phyloP scores from a whole-genome alignment of 352 stramenopile genomes.

The Thalassiosira hispida region DNA sequence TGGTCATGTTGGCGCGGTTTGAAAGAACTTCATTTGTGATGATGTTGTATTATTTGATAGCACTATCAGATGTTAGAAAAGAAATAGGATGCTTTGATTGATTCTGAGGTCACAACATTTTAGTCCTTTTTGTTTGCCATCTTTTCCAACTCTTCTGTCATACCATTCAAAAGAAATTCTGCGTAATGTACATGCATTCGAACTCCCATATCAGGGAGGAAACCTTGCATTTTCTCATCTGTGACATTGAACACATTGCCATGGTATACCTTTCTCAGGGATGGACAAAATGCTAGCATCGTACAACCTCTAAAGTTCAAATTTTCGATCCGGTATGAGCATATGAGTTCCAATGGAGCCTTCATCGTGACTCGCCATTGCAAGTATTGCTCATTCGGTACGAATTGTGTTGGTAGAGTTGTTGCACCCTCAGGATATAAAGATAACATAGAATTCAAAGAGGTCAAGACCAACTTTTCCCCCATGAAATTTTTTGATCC shows the following conservation, averaged over 20 bases:
- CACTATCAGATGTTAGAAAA: too few relatives aligned
- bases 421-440: slow-evolving; percentile 16
- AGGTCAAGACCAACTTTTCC: slow-evolving; percentile 36
- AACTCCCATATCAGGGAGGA: slow-evolving; percentile 3
- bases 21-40: too few relatives aligned
- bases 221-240: slow-evolving; percentile 14
- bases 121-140: neutral
- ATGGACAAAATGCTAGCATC: slow-evolving; percentile 58
- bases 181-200: slow-evolving; percentile 45
- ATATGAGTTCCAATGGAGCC: slow-evolving; percentile 54
- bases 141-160: slow-evolving; percentile 41
- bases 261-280: slow-evolving; percentile 47
- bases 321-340: slow-evolving; percentile 32
- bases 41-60: too few relatives aligned
- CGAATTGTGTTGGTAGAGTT: slow-evolving; percentile 28
- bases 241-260: slow-evolving; percentile 49
- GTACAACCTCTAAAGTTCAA: slow-evolving; percentile 38
- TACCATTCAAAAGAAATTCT: slow-evolving; percentile 42
- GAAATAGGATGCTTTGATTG: too few relatives aligned
- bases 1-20: neutral
- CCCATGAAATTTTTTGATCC: slow-evolving; percentile 42
- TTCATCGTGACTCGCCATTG: slow-evolving; percentile 43
- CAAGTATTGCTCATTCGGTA: slow-evolving; percentile 43
- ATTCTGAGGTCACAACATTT: too few relatives aligned
- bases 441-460: slow-evolving; percentile 27